Base-by-base conservation (phyloP, 23 red algal species). In the Chondrus crispus region DNA sequence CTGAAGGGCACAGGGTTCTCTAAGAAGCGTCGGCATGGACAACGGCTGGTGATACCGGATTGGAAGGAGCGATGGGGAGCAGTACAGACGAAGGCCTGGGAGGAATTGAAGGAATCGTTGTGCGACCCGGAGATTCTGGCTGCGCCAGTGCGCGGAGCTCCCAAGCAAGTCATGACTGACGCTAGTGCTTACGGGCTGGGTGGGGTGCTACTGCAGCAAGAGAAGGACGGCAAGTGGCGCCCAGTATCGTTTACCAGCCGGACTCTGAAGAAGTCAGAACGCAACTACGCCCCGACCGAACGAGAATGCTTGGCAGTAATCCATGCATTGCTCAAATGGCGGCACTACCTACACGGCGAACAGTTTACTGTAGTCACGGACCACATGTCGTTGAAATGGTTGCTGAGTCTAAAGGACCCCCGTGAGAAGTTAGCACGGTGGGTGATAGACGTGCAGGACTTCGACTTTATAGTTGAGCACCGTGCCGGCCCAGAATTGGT, bases 271-370 rank as follows among this genome's bases (percentile, higher is more conserved):
- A 20, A 48, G 37, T 46, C 37, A 19, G 74, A 81, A 53, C 74
- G 18, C 20, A 53, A 46, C 0, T 48, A 53, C 52, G 0, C 74
- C 16, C 18, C 33, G 44, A 52, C 37, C 16, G 74, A 81, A 29
- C 18, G 33, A 16, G 74, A 81, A 35, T 81, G 1, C 29, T 81
- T 1, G 46, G 74, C 74, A 18, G 44, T 26, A 1, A 39, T 81
- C 39, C 46, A 81, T 81, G 46, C 39, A 29, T 29, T 81, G 46
- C 14, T 20, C 37, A 81, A 48, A 39, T 46, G 74, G 46, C 0
- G 74, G 40, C 74, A 81, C 29, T 81, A 53, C 44, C 39, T 81
- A 19, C 74, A 81, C 18, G 74, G 74, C 40, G 74, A 81, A 53
- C 33, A 46, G n/a, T 53, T 81, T 53, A 19, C 19, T 13, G 46